These are phyloP conservation scores for Gaultheria prostrata DNA, from an alignment of 148 eudicot genomes.

Conservation along the genomic window DNA sequence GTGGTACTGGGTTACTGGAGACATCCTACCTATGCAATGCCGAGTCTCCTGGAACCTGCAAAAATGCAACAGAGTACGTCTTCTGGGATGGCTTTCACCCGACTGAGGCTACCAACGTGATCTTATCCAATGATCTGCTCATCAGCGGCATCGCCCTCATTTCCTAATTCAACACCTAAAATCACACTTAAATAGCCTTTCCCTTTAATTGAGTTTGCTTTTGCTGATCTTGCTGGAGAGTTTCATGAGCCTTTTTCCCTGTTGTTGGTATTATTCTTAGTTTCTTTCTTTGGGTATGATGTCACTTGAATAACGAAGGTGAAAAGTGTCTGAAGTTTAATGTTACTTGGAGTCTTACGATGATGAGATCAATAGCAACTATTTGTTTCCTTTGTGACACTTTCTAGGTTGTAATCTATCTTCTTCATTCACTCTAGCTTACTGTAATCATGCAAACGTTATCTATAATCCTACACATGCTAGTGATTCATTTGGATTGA, in stretches of 20 bases:
- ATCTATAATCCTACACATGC: not conserved
- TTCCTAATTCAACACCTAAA: slow-evolving; percentile 30
- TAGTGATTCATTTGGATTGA: not conserved
- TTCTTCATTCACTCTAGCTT: not conserved
- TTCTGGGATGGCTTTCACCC: slow-evolving; percentile 96
- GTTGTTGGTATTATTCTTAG: not conserved
- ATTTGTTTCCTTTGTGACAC: not conserved
- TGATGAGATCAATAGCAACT: not conserved
- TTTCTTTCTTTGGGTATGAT: not conserved
- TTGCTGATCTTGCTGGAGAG: not conserved
- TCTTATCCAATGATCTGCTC: slow-evolving; percentile 58
- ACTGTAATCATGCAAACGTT: not conserved
- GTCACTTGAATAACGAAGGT: slow-evolving; percentile 5
- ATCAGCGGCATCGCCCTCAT: slow-evolving; percentile 64
- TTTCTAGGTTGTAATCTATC: not conserved
- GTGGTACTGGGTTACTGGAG: slow-evolving; percentile 75
- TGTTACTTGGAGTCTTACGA: not conserved
- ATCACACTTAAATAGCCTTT: not conserved
- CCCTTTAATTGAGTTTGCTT: not conserved
- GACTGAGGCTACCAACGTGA: slow-evolving; percentile 69
- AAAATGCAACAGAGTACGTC: slow-evolving; percentile 66
- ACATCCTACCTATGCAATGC: slow-evolving; percentile 69
- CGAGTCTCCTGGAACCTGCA: slow-evolving; percentile 70
- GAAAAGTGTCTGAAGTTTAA: not conserved
- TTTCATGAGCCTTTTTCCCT: not conserved